Conservation (phyloP, 1,139 yeast genomes). For the Hemisphaericaspora xylofermentans region DNA sequence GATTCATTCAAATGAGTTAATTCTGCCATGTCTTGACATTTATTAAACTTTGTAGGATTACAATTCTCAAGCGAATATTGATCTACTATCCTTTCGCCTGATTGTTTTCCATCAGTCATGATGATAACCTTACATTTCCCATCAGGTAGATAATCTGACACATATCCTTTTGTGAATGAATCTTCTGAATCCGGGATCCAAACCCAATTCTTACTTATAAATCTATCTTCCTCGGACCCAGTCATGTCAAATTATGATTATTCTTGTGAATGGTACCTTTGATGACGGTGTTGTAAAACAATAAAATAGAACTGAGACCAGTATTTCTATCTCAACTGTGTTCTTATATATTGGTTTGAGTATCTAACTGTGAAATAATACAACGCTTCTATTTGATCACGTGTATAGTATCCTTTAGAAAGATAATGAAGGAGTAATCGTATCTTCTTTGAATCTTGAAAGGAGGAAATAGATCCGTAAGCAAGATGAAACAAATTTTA, state of each 20-base stretch:
- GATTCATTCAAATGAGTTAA: constrained; percentile 93
- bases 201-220: constrained; percentile 16
- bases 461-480: too few species aligned
- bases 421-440: too few species aligned
- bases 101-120: constrained; percentile 34
- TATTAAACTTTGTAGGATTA: constrained; percentile 90
- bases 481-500: too few species aligned
- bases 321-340: too few species aligned
- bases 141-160: constrained; percentile 54
- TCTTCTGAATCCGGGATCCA: constrained; percentile 55
- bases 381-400: too few species aligned
- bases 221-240: constrained; percentile 7
- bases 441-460: too few species aligned
- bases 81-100: constrained; percentile 35
- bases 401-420: too few species aligned
- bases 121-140: constrained; percentile 53
- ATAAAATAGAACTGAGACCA: neutral
- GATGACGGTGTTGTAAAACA: neutral
- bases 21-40: constrained; percentile 94
- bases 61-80: constrained; percentile 58
- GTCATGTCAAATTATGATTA: neutral
- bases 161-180: constrained; percentile 69
- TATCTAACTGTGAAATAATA: too few species aligned
- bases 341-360: too few species aligned
- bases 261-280: neutral